These are phyloP conservation scores for Ustilago nuda DNA, from an alignment of 1,284 basidiomycete genomes.

Conservation along the genomic window DNA sequence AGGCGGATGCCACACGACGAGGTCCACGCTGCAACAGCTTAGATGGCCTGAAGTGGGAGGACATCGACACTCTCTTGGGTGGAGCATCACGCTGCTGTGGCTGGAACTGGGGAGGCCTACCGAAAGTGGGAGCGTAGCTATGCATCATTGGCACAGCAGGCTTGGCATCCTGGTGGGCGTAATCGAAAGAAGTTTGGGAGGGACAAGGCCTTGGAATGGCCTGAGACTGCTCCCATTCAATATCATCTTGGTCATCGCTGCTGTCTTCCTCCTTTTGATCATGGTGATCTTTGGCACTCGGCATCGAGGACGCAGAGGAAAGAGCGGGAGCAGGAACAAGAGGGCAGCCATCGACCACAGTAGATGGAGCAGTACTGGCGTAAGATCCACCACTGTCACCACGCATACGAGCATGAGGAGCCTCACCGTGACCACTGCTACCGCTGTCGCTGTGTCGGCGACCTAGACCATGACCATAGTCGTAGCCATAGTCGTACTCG, in stretches of 20 bases:
- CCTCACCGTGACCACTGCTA: slow-evolving; percentile 17
- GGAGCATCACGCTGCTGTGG: background rate
- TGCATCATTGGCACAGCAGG: background rate
- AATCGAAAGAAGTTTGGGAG: slow-evolving; percentile 6
- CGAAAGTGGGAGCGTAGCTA: background rate
- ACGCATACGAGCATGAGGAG: background rate
- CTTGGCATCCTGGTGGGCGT: background rate
- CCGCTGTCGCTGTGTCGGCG: slow-evolving; percentile 25
- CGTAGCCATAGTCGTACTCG: slow-evolving; percentile 14
- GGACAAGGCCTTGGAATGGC: background rate
- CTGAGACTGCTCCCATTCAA: slow-evolving; percentile 23
- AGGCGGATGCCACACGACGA: slow-evolving; percentile 16
- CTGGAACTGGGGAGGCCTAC: background rate
- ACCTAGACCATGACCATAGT: background rate
- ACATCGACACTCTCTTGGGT: background rate
- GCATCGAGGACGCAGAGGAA: slow-evolving; percentile 11
- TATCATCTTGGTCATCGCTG: slow-evolving; percentile 21
- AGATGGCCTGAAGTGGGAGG: background rate
- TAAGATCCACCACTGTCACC: slow-evolving; percentile 11
- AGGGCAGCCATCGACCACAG: slow-evolving; percentile 3
- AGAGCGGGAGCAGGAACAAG: background rate
- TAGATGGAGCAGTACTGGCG: slow-evolving; percentile 17
- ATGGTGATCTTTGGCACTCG: background rate
- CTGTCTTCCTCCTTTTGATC: background rate
- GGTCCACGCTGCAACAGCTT: slow-evolving; percentile 10